Percentiles rank a stretch among this genome's conserved stretches.
These are phyloP conservation scores for Hymenoscyphus salicellus DNA, from an alignment of 2,329 filamentous ascomycete genomes.

Conservation along the genomic window DNA sequence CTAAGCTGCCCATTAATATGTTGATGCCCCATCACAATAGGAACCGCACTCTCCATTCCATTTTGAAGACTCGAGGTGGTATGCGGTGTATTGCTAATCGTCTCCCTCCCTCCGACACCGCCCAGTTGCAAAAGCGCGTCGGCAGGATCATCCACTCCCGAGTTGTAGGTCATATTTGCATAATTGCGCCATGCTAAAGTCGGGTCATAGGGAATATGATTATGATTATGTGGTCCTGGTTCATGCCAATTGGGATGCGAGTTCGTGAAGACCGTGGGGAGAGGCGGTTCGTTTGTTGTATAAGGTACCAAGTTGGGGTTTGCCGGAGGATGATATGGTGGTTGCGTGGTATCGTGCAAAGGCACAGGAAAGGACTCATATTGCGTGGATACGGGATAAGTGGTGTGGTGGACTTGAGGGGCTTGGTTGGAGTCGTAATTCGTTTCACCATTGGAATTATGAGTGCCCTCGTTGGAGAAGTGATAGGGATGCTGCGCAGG, in stretches of 20 bases:
- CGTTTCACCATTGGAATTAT: background rate
- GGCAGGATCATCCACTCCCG: background rate
- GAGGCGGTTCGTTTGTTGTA: background rate
- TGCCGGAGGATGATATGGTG: background rate
- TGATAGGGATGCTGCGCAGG: background rate
- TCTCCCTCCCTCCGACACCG: background rate
- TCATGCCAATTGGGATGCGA: background rate
- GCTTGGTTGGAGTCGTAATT: slow-evolving; percentile 10
- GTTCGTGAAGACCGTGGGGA: background rate
- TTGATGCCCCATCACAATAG: background rate
- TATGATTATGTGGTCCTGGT: background rate
- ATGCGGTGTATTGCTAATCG: background rate
- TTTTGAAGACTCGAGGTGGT: background rate
- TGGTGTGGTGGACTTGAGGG: background rate
- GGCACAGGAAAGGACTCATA: background rate
- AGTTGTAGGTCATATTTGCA: background rate
- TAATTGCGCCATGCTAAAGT: background rate
- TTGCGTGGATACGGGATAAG: background rate
- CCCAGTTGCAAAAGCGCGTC: background rate
- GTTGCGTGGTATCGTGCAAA: background rate
- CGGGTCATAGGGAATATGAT: background rate
- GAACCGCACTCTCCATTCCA: background rate
- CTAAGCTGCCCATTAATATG: background rate
- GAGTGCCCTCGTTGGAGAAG: background rate
- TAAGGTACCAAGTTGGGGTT: background rate